A percentile compares a stretch with the other conserved stretches of the same genome.
Conservation (phyloP, 371 early-diverging fungal genomes). For the Actinomortierella wolfii region DNA sequence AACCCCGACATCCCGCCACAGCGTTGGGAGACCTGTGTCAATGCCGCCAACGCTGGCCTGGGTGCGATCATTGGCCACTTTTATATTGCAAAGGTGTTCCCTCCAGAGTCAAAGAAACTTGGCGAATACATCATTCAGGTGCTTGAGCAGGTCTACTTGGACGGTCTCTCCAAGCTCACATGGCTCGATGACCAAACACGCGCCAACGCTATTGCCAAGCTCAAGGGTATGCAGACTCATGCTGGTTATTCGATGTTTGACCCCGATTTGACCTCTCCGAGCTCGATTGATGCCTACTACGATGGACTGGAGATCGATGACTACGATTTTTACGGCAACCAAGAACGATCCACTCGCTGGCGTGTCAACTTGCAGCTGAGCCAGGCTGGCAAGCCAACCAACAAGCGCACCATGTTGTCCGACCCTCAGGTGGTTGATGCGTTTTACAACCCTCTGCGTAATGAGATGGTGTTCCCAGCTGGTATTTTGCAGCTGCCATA, state of each 20-base stretch:
- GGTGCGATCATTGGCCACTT: background rate
- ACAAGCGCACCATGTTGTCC: conserved; percentile 61
- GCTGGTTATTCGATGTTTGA: background rate
- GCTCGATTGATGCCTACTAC: background rate
- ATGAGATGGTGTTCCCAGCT: conserved; percentile 52
- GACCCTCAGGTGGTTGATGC: conserved; percentile 67
- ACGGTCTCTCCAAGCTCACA: background rate
- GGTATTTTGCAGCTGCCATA: conserved; percentile 55
- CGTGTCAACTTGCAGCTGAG: background rate
- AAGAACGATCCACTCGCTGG: background rate
- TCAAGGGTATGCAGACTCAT: background rate
- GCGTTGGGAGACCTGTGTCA: background rate
- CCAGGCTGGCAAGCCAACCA: conserved; percentile 48
- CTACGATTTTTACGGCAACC: background rate
- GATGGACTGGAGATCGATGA: background rate
- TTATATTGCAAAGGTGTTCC: background rate
- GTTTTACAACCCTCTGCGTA: conserved; percentile 51
- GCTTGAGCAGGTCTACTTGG: background rate
- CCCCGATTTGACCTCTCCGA: background rate
- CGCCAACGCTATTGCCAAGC: background rate
- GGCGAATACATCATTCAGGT: background rate
- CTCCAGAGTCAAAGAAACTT: background rate
- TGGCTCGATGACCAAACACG: background rate
- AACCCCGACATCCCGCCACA: background rate
- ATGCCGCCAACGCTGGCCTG: background rate